A percentile compares a stretch with the other conserved stretches of the same genome.
phyloP scores from a whole-genome alignment of 2,329 filamentous ascomycete genomes.

The Fusarium sp. region DNA sequence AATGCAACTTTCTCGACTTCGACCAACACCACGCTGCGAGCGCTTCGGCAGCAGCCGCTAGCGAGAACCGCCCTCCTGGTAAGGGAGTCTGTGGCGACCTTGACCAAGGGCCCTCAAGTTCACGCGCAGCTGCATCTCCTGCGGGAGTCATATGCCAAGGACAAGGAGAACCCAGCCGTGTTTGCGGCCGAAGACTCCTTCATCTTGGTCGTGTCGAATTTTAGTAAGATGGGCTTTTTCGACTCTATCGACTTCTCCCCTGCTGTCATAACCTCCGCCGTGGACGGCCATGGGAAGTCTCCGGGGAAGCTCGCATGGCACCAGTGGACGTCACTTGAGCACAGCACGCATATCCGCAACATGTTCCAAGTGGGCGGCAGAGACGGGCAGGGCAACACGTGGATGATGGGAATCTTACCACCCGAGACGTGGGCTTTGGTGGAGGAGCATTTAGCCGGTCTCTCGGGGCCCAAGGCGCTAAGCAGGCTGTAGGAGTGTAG shows the following conservation, averaged over 20 bases:
- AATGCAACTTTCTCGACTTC: slow-evolving; percentile 16
- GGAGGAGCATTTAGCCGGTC: slow-evolving; percentile 11
- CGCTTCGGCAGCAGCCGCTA: slow-evolving; percentile 7
- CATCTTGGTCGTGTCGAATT: slow-evolving; percentile 5
- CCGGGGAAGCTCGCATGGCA: slow-evolving; percentile 8
- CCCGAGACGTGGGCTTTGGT: slow-evolving; percentile 1
- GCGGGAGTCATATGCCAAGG: not conserved
- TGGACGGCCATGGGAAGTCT: not conserved
- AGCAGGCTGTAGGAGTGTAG: slow-evolving; percentile 14
- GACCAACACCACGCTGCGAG: slow-evolving; percentile 10
- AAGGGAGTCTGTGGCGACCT: slow-evolving; percentile 5
- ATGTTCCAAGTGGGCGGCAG: slow-evolving; percentile 19
- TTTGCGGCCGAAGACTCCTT: slow-evolving; percentile 6
- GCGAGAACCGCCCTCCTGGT: slow-evolving; percentile 8
- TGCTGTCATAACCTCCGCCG: not conserved
- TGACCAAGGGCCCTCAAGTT: slow-evolving; percentile 1
- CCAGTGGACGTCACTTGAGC: slow-evolving; percentile 9
- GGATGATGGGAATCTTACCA: slow-evolving; percentile 15
- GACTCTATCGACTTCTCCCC: slow-evolving; percentile 12
- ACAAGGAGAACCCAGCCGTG: not conserved
- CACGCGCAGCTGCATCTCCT: slow-evolving; percentile 5
- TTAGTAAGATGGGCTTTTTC: slow-evolving; percentile 11
- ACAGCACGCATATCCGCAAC: slow-evolving; percentile 4
- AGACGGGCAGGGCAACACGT: slow-evolving; percentile 5
- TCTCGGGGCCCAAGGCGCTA: not conserved